Conservation (phyloP, 441 rosid species). For the Monsonia emarginata region DNA sequence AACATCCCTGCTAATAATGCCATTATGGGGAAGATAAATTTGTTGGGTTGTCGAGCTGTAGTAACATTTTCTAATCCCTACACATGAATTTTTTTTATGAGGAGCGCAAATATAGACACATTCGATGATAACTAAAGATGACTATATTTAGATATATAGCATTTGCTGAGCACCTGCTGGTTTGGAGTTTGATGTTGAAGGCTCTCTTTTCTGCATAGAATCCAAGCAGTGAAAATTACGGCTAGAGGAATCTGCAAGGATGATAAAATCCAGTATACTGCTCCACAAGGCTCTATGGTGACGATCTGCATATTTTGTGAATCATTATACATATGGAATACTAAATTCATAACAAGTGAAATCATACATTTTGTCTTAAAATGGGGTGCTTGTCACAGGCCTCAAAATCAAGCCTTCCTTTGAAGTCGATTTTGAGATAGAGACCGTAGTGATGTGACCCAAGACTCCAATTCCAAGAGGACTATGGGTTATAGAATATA, state of each 20-base stretch:
- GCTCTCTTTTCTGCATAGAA: slow-evolving; percentile 32
- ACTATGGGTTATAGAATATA: no score
- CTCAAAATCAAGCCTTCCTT: no score
- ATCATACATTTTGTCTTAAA: no score
- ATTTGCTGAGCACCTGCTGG: slow-evolving; percentile 26
- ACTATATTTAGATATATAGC: not conserved
- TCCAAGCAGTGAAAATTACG: slow-evolving; percentile 52
- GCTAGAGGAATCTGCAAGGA: slow-evolving; percentile 85
- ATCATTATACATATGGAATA: not conserved
- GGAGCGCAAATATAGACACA: no score
- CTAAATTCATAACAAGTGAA: no score
- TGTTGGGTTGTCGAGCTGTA: slow-evolving; percentile 23
- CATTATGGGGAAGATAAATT: slow-evolving; percentile 53
- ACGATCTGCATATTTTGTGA: slow-evolving; percentile 37
- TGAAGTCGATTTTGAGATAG: no score
- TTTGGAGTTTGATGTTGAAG: slow-evolving; percentile 12
- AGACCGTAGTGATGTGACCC: no score
- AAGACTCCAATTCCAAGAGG: no score
- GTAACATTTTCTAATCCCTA: slow-evolving; percentile 34
- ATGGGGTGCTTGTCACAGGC: no score
- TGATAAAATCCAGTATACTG: slow-evolving; percentile 62
- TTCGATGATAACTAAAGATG: not conserved
- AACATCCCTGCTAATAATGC: slow-evolving; percentile 68
- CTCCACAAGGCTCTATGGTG: slow-evolving; percentile 53
- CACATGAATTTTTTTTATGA: not conserved